phyloP scores from a whole-genome alignment of 2,329 filamentous ascomycete species.

The Pseudogymnoascus sp. region DNA sequence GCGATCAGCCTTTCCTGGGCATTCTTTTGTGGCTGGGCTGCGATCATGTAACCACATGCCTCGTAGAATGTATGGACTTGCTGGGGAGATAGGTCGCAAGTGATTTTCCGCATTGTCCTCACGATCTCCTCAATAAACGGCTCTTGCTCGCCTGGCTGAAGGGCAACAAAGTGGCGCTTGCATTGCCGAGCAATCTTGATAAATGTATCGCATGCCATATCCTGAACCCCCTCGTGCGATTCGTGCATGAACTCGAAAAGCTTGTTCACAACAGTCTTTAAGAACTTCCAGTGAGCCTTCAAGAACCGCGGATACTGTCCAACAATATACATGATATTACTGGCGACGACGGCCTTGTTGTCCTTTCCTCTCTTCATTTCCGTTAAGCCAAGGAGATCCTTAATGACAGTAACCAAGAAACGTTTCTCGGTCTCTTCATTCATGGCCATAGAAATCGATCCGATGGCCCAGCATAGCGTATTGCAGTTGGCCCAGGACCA shows the following conservation, averaged over 20 bases:
- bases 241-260: constrained; percentile 99
- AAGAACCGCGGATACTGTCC: constrained; percentile 97
- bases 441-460: constrained; percentile 97
- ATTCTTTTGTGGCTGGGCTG: constrained; percentile 89
- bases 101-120: constrained; percentile 90
- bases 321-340: constrained; percentile 99
- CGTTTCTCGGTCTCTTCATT: constrained; percentile 99
- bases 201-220: constrained; percentile 99
- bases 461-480: constrained; percentile 98
- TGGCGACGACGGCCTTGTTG: constrained; percentile 97
- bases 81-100: constrained; percentile 87
- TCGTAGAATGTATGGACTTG: constrained; percentile 99
- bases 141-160: constrained; percentile 89
- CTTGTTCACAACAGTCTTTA: constrained; percentile 99
- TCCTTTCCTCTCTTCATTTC: constrained; percentile 99
- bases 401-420: constrained; percentile 97
- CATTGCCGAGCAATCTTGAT: constrained; percentile 99
- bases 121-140: constrained; percentile 99
- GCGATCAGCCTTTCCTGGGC: constrained; percentile 86
- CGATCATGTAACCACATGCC: constrained; percentile 98
- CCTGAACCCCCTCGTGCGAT: constrained; percentile 97
- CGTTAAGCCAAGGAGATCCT: constrained; percentile 90
- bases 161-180: constrained; percentile 90
- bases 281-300: constrained; percentile 99
- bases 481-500: constrained; percentile 99